A percentile compares a stretch with the other conserved stretches of the same genome.
Evolutionary conservation across 2,329 filamentous ascomycete genomes (phyloP).

Genomic region (Aspergillus fructus): DNA sequence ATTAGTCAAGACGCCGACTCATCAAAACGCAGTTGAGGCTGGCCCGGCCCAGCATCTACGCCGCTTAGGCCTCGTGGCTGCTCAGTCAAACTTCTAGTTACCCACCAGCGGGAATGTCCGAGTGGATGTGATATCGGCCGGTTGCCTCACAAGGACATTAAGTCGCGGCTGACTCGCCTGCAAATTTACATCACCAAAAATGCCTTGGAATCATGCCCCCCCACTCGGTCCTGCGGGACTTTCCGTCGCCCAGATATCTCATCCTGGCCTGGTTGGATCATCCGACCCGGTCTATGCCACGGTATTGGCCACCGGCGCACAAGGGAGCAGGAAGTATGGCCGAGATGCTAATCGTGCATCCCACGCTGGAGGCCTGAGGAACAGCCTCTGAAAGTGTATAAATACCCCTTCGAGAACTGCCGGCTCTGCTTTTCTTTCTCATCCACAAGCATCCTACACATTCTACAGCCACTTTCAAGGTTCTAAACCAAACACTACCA

Average conservation of each 20-base stretch:
- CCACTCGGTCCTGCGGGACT: not conserved
- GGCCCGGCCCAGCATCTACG: not conserved
- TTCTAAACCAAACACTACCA: not conserved
- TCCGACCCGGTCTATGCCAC: not conserved
- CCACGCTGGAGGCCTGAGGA: slow-evolving; percentile 8
- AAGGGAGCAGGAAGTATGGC: not conserved
- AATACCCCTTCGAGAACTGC: not conserved
- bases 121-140: not conserved
- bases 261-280: not conserved
- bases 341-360: not conserved
- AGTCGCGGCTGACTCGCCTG: slow-evolving; percentile 8
- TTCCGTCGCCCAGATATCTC: not conserved
- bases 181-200: not conserved
- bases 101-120: not conserved
- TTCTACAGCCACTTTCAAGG: not conserved
- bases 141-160: not conserved
- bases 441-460: not conserved
- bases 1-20: slow-evolving; percentile 5
- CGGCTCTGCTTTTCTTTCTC: not conserved
- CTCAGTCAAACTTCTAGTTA: not conserved
- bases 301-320: not conserved
- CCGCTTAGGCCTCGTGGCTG: slow-evolving; percentile 1
- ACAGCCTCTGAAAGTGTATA: slow-evolving; percentile 1
- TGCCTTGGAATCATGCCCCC: not conserved
- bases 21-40: not conserved